phyloP scores from a whole-genome alignment of 2,329 filamentous ascomycete genomes.

The Aspergillus sp. region DNA sequence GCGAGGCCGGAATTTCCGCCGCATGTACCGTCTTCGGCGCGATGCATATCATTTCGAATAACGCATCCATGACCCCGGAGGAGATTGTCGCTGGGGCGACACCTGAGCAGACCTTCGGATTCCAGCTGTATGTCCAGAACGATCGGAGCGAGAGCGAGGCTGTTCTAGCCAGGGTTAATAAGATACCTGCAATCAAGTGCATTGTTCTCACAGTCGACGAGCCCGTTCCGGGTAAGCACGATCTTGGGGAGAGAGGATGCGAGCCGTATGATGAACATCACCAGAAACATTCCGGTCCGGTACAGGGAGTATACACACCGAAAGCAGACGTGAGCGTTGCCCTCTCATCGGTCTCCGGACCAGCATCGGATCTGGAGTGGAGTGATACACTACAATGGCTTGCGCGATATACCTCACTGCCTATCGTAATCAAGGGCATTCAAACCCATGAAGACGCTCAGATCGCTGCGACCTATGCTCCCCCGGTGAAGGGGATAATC shows the following conservation, averaged over 20 bases:
- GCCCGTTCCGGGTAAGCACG: slow-evolving; percentile 85
- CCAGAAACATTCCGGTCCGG: slow-evolving; percentile 70
- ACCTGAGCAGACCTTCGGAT: slow-evolving; percentile 79
- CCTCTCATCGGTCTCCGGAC: too few relatives aligned
- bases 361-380: slow-evolving; percentile 52
- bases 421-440: slow-evolving; percentile 87
- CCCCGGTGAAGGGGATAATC: slow-evolving; percentile 77
- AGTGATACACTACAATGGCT: slow-evolving; percentile 80
- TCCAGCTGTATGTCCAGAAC: slow-evolving; percentile 92
- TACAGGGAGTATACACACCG: slow-evolving; percentile 77
- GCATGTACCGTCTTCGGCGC: slow-evolving; percentile 68
- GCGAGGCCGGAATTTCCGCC: slow-evolving; percentile 77
- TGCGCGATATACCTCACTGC: slow-evolving; percentile 73
- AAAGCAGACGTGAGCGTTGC: too few relatives aligned
- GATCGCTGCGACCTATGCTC: slow-evolving; percentile 69
- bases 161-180: slow-evolving; percentile 75
- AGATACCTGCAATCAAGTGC: slow-evolving; percentile 73
- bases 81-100: slow-evolving; percentile 74
- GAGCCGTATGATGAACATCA: slow-evolving; percentile 70
- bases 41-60: slow-evolving; percentile 86
- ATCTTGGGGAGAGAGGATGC: slow-evolving; percentile 68
- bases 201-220: slow-evolving; percentile 88
- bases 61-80: slow-evolving; percentile 89
- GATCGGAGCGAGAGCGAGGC: slow-evolving; percentile 78
- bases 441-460: slow-evolving; percentile 95